Base-by-base conservation (phyloP, 352 stramenopile species). In the Pythium diclinum region DNA sequence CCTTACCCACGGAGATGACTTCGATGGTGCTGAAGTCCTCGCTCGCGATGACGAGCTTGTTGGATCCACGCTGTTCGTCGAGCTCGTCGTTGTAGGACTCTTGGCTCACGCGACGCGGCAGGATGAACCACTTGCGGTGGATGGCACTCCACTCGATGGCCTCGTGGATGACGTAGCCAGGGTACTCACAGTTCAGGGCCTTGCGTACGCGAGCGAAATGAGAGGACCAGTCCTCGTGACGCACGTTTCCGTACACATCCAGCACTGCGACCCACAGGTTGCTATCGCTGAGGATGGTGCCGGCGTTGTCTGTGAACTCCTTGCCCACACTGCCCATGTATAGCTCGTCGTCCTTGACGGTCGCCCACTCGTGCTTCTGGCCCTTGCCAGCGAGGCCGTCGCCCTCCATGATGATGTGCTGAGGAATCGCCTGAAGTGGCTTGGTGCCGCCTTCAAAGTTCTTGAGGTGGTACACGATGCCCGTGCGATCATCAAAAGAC, bases 351-450 rank as follows among this genome's bases (percentile, higher is more conserved):
- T 99, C 94, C 76, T 99, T 99, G 61, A 99, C 94, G 0, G 97
- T 99, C 4, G 96, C 92, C 97, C 97, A 99, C 80, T 99, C 97
- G 77, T 95, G 97, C 74, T 99, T 99, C 87, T 99, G 98, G 16
- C 97, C 97, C 80, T 99, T 99, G 56, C 96, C 89, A 13, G 92
- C 94, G 30, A 97, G 73, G 7, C 97, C 97, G 59, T 98, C 87
- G 62, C 97, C 96, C 78, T 99, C 97, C 77, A 98, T 99, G 56
- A 99, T 79, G 56, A 99, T 98, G 70, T 97, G 94, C 67, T 96
- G 78, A 16, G 96, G 96, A 52, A 98, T 90, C 30, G 92, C 91
- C 61, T 94, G 72, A n/a, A 94, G 69, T 0, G 73, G 70, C 68
- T 94, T 92, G 4, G 64, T 66, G n/a, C 67, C 65, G 0, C 68